Conservation (phyloP, 2,329 filamentous ascomycete genomes). For the Ceratocystis smalleyi region DNA sequence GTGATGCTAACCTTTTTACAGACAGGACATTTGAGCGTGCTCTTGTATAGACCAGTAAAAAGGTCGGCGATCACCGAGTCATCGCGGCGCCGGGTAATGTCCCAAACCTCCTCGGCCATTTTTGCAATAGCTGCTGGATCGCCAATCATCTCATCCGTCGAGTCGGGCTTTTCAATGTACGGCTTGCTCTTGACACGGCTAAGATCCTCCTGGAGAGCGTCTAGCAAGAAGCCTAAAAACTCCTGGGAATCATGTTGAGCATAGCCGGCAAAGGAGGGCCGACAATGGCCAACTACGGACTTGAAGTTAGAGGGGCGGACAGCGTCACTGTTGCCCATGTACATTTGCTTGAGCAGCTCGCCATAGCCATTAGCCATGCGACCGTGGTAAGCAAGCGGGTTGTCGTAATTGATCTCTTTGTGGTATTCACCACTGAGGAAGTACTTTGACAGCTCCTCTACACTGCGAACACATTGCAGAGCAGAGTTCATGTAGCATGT, state of each 20-base stretch:
- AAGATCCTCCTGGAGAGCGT: constrained; percentile 86
- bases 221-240: constrained; percentile 85
- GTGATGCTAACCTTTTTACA: constrained; percentile 96
- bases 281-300: constrained; percentile 44
- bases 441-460: constrained; percentile 85
- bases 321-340: constrained; percentile 51
- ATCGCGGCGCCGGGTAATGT: constrained; percentile 81
- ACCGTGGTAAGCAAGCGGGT: constrained; percentile 73
- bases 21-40: constrained; percentile 77
- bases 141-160: constrained; percentile 86
- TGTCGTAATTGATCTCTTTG: constrained; percentile 67
- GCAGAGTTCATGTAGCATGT: constrained; percentile 99
- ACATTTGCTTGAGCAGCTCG: constrained; percentile 60
- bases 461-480: constrained; percentile 81
- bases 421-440: constrained; percentile 64
- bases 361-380: constrained; percentile 76
- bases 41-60: constrained; percentile 97
- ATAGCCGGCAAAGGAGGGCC: constrained; percentile 80
- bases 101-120: constrained; percentile 79
- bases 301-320: constrained; percentile 53
- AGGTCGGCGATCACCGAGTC: constrained; percentile 91
- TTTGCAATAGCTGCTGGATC: constrained; percentile 64
- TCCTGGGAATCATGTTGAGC: constrained; percentile 96
- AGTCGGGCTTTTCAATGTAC: constrained; percentile 94
- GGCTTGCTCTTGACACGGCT: constrained; percentile 91